These are phyloP conservation scores for Loxodes magnus DNA, from an alignment of 73 alveolate species.

Conservation along the genomic window DNA sequence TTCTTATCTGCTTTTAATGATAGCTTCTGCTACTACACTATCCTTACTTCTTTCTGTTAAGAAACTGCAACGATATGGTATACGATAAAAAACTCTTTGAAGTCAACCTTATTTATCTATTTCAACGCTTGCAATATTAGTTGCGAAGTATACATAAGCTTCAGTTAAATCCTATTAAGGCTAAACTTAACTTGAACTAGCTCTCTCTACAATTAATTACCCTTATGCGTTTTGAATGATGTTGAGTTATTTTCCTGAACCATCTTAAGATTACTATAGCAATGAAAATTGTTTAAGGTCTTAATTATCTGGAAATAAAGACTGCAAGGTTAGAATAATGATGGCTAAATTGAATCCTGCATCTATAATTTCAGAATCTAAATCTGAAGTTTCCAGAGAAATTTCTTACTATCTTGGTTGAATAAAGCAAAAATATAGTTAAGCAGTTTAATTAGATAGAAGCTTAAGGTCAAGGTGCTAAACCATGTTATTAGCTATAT, in stretches of 20 bases:
- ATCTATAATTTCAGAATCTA: neutral
- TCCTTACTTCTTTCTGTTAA: neutral
- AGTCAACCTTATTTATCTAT: neutral
- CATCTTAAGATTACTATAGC: neutral
- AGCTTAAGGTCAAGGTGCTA: too few relatives aligned
- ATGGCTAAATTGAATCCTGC: slow-evolving; percentile 3
- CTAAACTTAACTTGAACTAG: neutral
- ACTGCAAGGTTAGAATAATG: neutral
- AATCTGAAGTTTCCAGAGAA: too few relatives aligned
- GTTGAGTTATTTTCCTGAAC: neutral
- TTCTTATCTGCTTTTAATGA: neutral
- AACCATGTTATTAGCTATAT: too few relatives aligned
- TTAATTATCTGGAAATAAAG: neutral
- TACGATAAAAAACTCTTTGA: neutral
- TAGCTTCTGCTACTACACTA: neutral
- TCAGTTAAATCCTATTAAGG: neutral
- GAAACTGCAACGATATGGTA: slow-evolving; percentile 6
- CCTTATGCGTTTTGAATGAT: neutral
- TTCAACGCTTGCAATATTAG: slow-evolving; percentile 13
- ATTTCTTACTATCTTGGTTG: too few relatives aligned
- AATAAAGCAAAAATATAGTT: too few relatives aligned
- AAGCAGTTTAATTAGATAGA: too few relatives aligned
- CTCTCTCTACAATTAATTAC: neutral
- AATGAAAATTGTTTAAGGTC: neutral
- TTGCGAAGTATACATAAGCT: neutral